phyloP scores from a whole-genome alignment of 495 filamentous ascomycete genomes.

The Neurospora tetraspora region DNA sequence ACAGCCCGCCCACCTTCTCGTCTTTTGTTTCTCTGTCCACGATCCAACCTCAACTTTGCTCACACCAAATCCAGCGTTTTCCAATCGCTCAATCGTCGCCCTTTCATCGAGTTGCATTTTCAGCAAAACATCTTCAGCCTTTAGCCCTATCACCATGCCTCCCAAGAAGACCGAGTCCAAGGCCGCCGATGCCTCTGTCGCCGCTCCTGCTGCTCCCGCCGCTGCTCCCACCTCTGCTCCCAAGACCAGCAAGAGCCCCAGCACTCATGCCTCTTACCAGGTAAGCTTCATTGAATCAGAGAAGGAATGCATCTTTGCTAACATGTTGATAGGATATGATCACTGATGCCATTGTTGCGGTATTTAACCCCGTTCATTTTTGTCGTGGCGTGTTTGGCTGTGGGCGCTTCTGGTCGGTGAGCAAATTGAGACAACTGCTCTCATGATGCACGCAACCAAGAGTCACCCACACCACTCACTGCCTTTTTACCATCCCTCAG shows the following conservation, averaged over 20 bases:
- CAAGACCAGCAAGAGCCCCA: slow-evolving; percentile 20
- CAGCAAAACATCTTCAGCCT: background rate
- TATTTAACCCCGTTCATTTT: slow-evolving; percentile 38
- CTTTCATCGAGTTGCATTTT: background rate
- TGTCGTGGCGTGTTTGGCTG: slow-evolving; percentile 26
- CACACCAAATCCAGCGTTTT: background rate
- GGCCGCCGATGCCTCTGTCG: background rate
- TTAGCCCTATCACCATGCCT: slow-evolving; percentile 43
- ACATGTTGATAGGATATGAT: slow-evolving; percentile 49
- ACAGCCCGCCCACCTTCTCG: slow-evolving; percentile 31
- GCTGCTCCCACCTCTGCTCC: background rate
- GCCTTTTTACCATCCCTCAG: background rate
- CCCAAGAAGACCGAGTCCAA: slow-evolving; percentile 49
- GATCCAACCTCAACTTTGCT: background rate
- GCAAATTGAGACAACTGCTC: slow-evolving; percentile 12
- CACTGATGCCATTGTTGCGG: slow-evolving; percentile 55
- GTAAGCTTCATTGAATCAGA: slow-evolving; percentile 29
- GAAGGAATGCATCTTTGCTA: slow-evolving; percentile 26
- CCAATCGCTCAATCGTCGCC: background rate
- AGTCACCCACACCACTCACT: background rate
- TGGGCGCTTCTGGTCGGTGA: slow-evolving; percentile 8
- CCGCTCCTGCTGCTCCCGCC: background rate
- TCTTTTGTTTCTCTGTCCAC: slow-evolving; percentile 21
- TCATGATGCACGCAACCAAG: slow-evolving; percentile 10
- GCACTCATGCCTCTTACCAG: slow-evolving; percentile 47